Conservation (phyloP, 2,329 filamentous ascomycete species). For the Claviceps quebecensis region DNA sequence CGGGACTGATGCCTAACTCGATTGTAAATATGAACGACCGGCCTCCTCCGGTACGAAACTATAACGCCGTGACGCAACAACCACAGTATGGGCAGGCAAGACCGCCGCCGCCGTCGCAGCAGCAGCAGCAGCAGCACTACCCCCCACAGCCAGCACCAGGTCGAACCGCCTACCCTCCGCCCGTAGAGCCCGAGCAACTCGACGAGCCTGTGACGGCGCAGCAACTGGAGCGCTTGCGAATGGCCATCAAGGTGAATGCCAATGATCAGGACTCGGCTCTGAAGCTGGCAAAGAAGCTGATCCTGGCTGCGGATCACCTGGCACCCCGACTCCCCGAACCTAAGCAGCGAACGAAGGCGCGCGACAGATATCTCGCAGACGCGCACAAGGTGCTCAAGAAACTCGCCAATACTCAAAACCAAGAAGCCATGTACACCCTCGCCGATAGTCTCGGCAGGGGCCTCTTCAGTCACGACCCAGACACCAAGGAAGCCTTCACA, state of each 20-base stretch:
- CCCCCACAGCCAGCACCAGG: not conserved
- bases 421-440: constrained; percentile 85
- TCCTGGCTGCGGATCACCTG: constrained; percentile 71
- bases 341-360: constrained; percentile 56
- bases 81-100: constrained; percentile 6
- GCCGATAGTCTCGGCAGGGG: constrained; percentile 83
- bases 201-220: constrained; percentile 53
- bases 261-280: constrained; percentile 60
- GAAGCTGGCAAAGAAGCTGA: constrained; percentile 63
- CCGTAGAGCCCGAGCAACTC: constrained; percentile 1
- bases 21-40: constrained; percentile 40
- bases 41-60: constrained; percentile 45
- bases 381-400: constrained; percentile 89
- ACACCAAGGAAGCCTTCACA: constrained; percentile 84
- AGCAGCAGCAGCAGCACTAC: constrained; percentile 10
- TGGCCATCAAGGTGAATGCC: constrained; percentile 54
- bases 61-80: constrained; percentile 30
- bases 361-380: constrained; percentile 74
- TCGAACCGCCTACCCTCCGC: not conserved
- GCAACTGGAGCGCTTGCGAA: constrained; percentile 63
- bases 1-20: constrained; percentile 47
- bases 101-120: constrained; percentile 18
- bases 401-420: constrained; percentile 55
- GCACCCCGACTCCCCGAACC: constrained; percentile 52
- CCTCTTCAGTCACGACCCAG: constrained; percentile 60